A percentile compares a stretch with the other conserved stretches of the same genome.
These are phyloP conservation scores for Didymella pinodella DNA, from an alignment of 2,329 filamentous ascomycete genomes.

Conservation along the genomic window DNA sequence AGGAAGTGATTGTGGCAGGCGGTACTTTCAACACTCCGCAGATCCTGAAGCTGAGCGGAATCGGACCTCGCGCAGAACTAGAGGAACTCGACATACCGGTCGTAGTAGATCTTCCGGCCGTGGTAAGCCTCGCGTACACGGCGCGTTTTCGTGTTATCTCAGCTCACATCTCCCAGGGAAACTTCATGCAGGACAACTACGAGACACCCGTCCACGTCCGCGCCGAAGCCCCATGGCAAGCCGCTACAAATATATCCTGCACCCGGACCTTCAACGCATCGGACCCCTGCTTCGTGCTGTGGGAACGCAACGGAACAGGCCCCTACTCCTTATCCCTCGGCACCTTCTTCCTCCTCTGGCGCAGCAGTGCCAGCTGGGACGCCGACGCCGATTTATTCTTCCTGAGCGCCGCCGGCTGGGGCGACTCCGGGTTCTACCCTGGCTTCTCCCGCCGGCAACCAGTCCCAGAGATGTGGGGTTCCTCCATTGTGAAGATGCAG, in stretches of 20 bases:
- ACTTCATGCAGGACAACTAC: neutral
- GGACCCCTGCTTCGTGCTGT: neutral
- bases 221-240: neutral
- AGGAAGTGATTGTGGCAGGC: constrained; percentile 37
- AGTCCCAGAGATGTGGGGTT: constrained; percentile 41
- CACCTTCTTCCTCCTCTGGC: neutral
- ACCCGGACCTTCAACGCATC: neutral
- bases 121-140: neutral
- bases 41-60: constrained; percentile 68
- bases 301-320: neutral
- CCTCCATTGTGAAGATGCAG: constrained; percentile 63
- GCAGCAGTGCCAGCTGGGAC: neutral
- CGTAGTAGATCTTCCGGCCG: constrained; percentile 46
- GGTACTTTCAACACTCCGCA: constrained; percentile 70
- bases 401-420: neutral
- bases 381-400: neutral
- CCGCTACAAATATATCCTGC: neutral
- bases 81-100: constrained; percentile 60
- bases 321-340: neutral
- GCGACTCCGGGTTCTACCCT: neutral
- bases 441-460: neutral
- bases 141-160: neutral
- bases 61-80: constrained; percentile 64
- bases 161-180: neutral
- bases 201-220: neutral